Conservation (phyloP, 306 rosid genomes). For the Chamaecrista fasciculata region DNA sequence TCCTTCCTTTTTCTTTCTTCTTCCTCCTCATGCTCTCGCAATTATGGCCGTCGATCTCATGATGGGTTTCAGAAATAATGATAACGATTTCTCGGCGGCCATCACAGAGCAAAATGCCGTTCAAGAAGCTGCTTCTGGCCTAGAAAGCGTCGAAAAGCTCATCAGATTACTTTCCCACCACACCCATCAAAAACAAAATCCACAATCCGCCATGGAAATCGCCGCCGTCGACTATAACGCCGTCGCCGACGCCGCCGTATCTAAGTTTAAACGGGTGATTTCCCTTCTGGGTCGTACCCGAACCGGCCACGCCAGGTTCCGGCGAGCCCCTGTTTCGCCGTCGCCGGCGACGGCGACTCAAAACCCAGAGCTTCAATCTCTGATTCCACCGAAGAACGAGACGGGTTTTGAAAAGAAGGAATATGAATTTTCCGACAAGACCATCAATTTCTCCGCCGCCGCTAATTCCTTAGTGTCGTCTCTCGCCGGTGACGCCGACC, state of each 20-base stretch:
- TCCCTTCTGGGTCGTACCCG: constrained; percentile 67
- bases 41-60: constrained; percentile 79
- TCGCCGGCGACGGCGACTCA: background rate
- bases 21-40: constrained; percentile 27
- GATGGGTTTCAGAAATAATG: constrained; percentile 31
- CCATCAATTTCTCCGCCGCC: constrained; percentile 60
- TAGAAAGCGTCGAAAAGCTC: constrained; percentile 65
- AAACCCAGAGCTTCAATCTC: constrained; percentile 18
- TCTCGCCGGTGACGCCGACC: constrained; percentile 64
- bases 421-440: constrained; percentile 37
- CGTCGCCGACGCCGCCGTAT: constrained; percentile 70
- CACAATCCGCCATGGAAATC: constrained; percentile 30
- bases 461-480: constrained; percentile 65
- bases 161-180: constrained; percentile 44
- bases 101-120: constrained; percentile 58
- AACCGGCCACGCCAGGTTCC: constrained; percentile 75
- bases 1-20: background rate
- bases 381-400: constrained; percentile 48
- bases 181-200: background rate
- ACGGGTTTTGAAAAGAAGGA: constrained; percentile 29
- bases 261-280: constrained; percentile 65
- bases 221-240: constrained; percentile 58
- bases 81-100: constrained; percentile 31
- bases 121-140: constrained; percentile 77
- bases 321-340: constrained; percentile 51